Percentiles rank a stretch among this genome's conserved stretches.
Conservation (phyloP, 257 asterid species). For the Handroanthus guayacan region DNA sequence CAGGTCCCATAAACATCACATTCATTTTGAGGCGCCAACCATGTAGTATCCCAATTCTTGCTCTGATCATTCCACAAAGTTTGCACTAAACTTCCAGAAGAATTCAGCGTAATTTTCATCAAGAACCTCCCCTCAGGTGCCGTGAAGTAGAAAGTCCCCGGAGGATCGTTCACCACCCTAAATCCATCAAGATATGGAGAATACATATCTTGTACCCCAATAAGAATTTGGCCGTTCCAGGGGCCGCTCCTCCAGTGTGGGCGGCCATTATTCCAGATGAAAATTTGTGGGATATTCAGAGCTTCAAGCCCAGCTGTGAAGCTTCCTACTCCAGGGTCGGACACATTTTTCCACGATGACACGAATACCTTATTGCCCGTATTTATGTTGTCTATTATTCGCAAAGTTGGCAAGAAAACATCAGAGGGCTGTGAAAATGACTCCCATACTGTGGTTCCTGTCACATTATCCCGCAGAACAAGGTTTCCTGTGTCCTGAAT, state of each 20-base stretch:
- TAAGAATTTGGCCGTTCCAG: constrained; percentile 64
- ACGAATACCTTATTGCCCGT: background rate
- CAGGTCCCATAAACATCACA: constrained; percentile 49
- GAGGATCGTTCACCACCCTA: constrained; percentile 36
- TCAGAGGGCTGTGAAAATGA: background rate
- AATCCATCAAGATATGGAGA: constrained; percentile 55
- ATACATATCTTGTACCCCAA: constrained; percentile 63
- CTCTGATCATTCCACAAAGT: constrained; percentile 47
- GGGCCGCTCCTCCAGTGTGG: constrained; percentile 66
- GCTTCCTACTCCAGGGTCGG: background rate
- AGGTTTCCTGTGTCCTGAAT: background rate
- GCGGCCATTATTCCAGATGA: constrained; percentile 50
- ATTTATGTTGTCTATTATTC: background rate
- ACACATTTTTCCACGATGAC: background rate
- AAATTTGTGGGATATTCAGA: constrained; percentile 43
- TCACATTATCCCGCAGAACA: background rate
- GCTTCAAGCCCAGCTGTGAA: constrained; percentile 52
- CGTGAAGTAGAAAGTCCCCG: constrained; percentile 43
- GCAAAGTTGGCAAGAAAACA: background rate
- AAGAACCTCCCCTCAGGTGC: too few species aligned
- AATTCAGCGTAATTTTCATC: constrained; percentile 22
- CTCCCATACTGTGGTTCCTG: background rate
- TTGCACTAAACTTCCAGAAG: constrained; percentile 45
- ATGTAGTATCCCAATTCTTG: constrained; percentile 40
- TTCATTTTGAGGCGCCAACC: constrained; percentile 31